Evolutionary conservation across 75 land plant genomes (phyloP).

Genomic region (Pinus taeda): DNA sequence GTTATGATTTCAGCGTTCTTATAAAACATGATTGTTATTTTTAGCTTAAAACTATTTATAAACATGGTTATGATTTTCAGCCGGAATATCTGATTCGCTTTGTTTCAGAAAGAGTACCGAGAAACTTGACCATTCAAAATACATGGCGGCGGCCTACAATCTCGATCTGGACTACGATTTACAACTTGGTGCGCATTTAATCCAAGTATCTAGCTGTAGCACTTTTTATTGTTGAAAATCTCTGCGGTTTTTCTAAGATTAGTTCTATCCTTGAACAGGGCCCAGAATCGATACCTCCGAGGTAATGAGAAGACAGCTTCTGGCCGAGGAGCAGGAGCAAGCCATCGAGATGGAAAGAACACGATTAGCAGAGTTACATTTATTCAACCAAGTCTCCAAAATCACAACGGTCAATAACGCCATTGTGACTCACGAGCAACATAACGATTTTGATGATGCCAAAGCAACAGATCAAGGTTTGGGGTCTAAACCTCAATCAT

Average conservation of each 20-base stretch:
- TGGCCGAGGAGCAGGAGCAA: conserved; percentile 1
- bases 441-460: no score
- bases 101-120: background rate
- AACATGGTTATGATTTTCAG: background rate
- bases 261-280: background rate
- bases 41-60: background rate
- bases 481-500: no score
- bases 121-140: background rate
- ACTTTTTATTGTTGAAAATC: no score
- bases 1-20: background rate
- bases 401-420: background rate
- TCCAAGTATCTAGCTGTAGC: background rate
- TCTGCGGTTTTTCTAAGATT: no score
- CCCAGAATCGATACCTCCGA: conserved; percentile 1
- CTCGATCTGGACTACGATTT: conserved; percentile 2
- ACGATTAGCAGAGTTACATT: conserved; percentile 2
- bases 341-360: conserved; percentile 6
- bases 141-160: conserved; percentile 8
- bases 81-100: background rate
- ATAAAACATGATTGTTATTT: background rate
- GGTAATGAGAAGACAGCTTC: background rate
- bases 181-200: background rate
- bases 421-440: no score
- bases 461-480: no score
- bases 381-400: conserved; percentile 3